phyloP scores from a whole-genome alignment of 108 stramenopile species.

The Fistulifera pelliculosa region DNA sequence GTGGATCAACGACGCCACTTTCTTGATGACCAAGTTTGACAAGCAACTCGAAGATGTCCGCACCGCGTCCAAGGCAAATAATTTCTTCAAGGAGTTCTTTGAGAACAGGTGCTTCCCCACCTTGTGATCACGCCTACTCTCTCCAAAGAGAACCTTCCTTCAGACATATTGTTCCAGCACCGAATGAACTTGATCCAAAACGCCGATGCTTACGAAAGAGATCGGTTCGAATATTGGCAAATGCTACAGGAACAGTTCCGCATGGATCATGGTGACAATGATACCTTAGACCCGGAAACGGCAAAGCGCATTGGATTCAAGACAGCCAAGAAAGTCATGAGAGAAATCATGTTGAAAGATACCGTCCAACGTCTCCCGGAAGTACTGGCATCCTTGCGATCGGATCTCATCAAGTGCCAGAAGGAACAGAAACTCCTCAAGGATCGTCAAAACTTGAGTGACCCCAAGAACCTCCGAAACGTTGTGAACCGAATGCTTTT shows the following conservation, averaged over 20 bases:
- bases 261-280: conserved; percentile 27
- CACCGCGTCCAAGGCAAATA: conserved; percentile 57
- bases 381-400: conserved; percentile 35
- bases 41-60: conserved; percentile 57
- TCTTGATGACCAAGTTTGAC: conserved; percentile 76
- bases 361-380: conserved; percentile 60
- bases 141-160: conserved; percentile 39
- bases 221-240: conserved; percentile 39
- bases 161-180: conserved; percentile 32
- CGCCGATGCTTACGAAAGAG: conserved; percentile 33
- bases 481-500: conserved; percentile 36
- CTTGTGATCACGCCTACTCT: conserved; percentile 65
- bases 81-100: conserved; percentile 54
- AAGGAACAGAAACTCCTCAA: conserved; percentile 30
- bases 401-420: conserved; percentile 27
- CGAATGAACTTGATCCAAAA: conserved; percentile 32
- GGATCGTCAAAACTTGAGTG: conserved; percentile 36
- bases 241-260: conserved; percentile 25
- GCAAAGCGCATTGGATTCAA: conserved; percentile 36
- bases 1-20: conserved; percentile 52
- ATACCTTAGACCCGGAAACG: conserved; percentile 23
- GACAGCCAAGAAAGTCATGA: conserved; percentile 43
- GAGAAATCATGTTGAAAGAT: conserved; percentile 62
- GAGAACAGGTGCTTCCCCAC: conserved; percentile 44
- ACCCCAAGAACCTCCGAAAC: conserved; percentile 26